These are phyloP conservation scores for Trichoderma atroviride DNA, from an alignment of 2,329 filamentous ascomycete species.

Conservation along the genomic window DNA sequence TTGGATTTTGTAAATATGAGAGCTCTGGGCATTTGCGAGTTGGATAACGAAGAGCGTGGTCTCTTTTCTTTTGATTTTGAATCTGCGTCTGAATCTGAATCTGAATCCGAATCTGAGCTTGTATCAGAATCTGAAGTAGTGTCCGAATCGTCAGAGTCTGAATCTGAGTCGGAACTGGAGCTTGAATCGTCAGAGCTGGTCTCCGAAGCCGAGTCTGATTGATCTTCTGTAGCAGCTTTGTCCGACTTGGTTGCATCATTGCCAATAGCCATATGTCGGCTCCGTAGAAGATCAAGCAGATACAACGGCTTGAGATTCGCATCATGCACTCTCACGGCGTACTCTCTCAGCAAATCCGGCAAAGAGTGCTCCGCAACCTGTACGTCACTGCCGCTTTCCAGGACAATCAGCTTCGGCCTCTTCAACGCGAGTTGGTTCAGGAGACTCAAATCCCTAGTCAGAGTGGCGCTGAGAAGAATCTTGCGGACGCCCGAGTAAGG, in stretches of 20 bases:
- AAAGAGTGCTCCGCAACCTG: slow-evolving; percentile 54
- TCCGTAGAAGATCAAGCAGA: slow-evolving; percentile 73
- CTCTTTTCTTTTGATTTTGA: background rate
- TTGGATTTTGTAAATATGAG: slow-evolving; percentile 92
- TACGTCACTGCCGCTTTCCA: slow-evolving; percentile 61
- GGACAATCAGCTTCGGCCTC: slow-evolving; percentile 73
- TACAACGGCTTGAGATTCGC: slow-evolving; percentile 78
- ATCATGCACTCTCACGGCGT: slow-evolving; percentile 68
- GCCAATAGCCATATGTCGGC: slow-evolving; percentile 49
- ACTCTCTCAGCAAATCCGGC: slow-evolving; percentile 65
- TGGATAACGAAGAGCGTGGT: background rate
- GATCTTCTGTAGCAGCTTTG: slow-evolving; percentile 22
- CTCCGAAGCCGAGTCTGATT: slow-evolving; percentile 41
- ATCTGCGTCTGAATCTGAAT: slow-evolving; percentile 36
- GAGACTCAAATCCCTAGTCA: slow-evolving; percentile 84
- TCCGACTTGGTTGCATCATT: slow-evolving; percentile 23
- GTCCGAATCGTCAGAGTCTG: slow-evolving; percentile 41
- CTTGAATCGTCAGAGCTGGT: slow-evolving; percentile 40
- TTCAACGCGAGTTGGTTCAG: slow-evolving; percentile 72
- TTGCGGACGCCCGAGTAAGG: slow-evolving; percentile 67
- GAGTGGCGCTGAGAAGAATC: slow-evolving; percentile 86
- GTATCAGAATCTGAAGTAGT: slow-evolving; percentile 39
- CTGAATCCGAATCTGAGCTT: slow-evolving; percentile 40
- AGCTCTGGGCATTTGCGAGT: slow-evolving; percentile 47
- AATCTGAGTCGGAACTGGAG: slow-evolving; percentile 40